Evolutionary conservation across 1,139 yeast species (phyloP).

Genomic region (Yamadazyma atlantica): DNA sequence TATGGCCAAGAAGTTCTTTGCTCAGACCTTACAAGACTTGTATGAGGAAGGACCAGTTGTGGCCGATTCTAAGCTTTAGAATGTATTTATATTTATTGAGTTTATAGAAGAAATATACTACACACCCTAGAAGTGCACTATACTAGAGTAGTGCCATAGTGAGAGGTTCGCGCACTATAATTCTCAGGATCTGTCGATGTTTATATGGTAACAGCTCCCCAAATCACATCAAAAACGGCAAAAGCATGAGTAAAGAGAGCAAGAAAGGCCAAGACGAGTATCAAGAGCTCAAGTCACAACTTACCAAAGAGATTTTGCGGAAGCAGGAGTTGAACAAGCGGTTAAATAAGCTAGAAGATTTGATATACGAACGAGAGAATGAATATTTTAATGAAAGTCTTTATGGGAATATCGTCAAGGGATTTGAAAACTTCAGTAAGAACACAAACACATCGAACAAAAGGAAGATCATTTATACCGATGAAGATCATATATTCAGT

Average conservation of each 20-base stretch:
- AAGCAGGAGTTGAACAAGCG: slow-evolving; percentile 67
- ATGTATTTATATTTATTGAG: background rate
- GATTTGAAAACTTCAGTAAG: slow-evolving; percentile 81
- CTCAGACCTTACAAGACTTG: slow-evolving; percentile 44
- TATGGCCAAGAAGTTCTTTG: slow-evolving; percentile 53
- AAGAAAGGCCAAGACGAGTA: slow-evolving; percentile 47
- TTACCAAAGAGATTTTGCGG: slow-evolving; percentile 61
- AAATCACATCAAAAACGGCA: no score
- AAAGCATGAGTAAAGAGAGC: slow-evolving; percentile 26
- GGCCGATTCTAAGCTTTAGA: slow-evolving; percentile 6
- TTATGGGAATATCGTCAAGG: slow-evolving; percentile 82
- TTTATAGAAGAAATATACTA: no score
- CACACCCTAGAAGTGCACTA: no score
- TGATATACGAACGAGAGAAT: slow-evolving; percentile 79
- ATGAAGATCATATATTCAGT: slow-evolving; percentile 84
- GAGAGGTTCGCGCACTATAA: no score
- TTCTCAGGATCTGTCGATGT: no score
- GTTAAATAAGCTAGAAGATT: slow-evolving; percentile 67
- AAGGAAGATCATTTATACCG: slow-evolving; percentile 60
- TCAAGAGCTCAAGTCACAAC: slow-evolving; percentile 63
- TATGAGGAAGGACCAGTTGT: slow-evolving; percentile 57
- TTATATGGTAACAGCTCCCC: no score
- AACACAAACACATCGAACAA: slow-evolving; percentile 41
- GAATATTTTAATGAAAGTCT: slow-evolving; percentile 68
- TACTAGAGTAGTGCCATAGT: no score